These are phyloP conservation scores for Paraphoma sp. DNA, from an alignment of 2,329 filamentous ascomycete species.

Conservation along the genomic window DNA sequence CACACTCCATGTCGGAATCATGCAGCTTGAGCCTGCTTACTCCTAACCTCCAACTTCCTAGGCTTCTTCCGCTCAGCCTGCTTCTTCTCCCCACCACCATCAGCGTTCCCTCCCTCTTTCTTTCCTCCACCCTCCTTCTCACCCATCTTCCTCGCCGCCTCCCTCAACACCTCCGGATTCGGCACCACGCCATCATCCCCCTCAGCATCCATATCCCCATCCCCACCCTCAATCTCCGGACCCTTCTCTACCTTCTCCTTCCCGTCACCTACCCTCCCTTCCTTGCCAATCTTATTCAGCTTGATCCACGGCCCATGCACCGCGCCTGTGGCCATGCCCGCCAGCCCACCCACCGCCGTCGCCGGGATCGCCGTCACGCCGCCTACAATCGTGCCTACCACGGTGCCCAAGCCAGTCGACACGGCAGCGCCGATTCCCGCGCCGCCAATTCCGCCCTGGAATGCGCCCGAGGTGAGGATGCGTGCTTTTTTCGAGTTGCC, in stretches of 20 bases:
- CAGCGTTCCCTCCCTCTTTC: conserved; percentile 4
- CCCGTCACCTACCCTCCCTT: conserved; percentile 12
- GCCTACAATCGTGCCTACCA: conserved; percentile 51
- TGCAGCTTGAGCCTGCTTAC: conserved; percentile 12
- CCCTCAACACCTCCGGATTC: conserved; percentile 3
- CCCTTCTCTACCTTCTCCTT: conserved; percentile 10
- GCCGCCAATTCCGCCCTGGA: conserved; percentile 51
- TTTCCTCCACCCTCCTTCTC: conserved; percentile 9
- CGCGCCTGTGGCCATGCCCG: conserved; percentile 50
- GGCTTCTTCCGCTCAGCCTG: conserved; percentile 26
- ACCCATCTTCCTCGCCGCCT: conserved; percentile 10
- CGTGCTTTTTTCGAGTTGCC: conserved; percentile 44
- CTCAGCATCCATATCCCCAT: conserved; percentile 7
- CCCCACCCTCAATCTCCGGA: conserved; percentile 11
- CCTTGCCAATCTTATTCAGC: conserved; percentile 32
- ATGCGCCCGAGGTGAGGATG: conserved; percentile 44
- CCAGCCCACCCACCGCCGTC: conserved; percentile 48
- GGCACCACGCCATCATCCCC: conserved; percentile 7
- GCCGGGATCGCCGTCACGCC: conserved; percentile 49
- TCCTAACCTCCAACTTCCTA: conserved; percentile 36
- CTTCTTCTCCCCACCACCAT: conserved; percentile 1
- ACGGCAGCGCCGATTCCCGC: conserved; percentile 53
- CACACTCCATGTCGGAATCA: background rate
- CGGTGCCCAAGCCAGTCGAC: conserved; percentile 50
- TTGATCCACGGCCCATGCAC: conserved; percentile 54